A percentile compares a stretch with the other conserved stretches of the same genome.
phyloP scores from a whole-genome alignment of 2,329 filamentous ascomycete genomes.

The Colletotrichum horii region DNA sequence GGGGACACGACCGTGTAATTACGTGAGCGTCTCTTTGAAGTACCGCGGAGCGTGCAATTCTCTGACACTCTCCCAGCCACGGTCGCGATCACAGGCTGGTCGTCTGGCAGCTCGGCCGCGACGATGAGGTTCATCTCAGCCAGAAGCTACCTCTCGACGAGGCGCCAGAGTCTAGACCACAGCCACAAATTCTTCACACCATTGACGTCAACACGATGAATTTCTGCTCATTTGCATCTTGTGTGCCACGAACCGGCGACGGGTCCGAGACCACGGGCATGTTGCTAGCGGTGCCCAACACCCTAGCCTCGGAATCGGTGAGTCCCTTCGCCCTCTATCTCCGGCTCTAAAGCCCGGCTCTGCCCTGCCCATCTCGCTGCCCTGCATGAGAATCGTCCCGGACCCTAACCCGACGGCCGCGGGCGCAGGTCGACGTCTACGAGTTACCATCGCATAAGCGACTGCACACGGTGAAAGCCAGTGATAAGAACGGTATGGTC shows the following conservation, averaged over 20 bases:
- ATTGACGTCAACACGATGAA: conserved; percentile 92
- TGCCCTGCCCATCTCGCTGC: not conserved
- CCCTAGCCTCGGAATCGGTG: conserved; percentile 73
- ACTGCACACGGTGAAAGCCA: conserved; percentile 60
- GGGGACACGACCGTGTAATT: conserved; percentile 76
- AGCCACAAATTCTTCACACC: conserved; percentile 86
- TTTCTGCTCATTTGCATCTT: conserved; percentile 84
- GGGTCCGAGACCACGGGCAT: conserved; percentile 32
- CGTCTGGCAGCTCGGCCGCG: conserved; percentile 76
- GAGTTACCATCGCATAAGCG: conserved; percentile 77
- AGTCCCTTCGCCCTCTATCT: conserved; percentile 24
- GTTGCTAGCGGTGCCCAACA: conserved; percentile 82
- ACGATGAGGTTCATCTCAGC: conserved; percentile 69
- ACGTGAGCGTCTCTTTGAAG: conserved; percentile 65
- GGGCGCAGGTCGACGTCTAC: conserved; percentile 75
- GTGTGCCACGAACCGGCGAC: conserved; percentile 31
- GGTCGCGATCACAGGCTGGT: conserved; percentile 87
- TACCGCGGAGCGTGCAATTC: not conserved
- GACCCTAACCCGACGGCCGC: conserved; percentile 7
- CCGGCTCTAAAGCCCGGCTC: conserved; percentile 7
- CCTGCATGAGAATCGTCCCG: not conserved
- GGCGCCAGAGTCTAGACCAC: conserved; percentile 50
- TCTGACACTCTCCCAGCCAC: conserved; percentile 62
- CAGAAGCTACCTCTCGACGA: conserved; percentile 74
- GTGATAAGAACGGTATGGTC: conserved; percentile 75